Conservation (phyloP, 192 early-diverging fungal genomes). For the Fimicolochytrium jonesii region DNA sequence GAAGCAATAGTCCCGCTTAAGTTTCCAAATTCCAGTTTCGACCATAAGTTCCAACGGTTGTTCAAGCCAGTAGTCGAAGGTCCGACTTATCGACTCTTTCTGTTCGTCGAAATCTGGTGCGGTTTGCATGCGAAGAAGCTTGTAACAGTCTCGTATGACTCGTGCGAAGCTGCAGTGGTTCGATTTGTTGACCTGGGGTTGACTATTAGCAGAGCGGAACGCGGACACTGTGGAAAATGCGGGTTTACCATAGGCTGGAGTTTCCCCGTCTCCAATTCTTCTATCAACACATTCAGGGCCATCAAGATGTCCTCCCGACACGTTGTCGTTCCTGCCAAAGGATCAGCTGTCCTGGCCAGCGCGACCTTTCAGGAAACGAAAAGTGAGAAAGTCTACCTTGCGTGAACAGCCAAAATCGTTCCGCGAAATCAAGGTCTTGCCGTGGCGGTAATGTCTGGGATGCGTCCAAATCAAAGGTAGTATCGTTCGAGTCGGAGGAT, state of each 20-base stretch:
- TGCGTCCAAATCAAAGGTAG: constrained; percentile 21
- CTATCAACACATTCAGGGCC: constrained; percentile 16
- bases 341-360: background rate
- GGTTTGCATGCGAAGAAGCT: constrained; percentile 27
- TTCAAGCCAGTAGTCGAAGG: constrained; percentile 40
- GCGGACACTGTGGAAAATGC: background rate
- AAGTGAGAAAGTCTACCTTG: constrained; percentile 11
- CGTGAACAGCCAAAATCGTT: constrained; percentile 29
- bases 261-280: constrained; percentile 19
- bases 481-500: background rate
- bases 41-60: constrained; percentile 39
- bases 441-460: constrained; percentile 4
- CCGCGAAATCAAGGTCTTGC: constrained; percentile 27
- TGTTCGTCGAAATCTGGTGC: constrained; percentile 31
- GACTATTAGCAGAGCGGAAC: background rate
- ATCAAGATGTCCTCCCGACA: constrained; percentile 6
- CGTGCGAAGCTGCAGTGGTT: constrained; percentile 30
- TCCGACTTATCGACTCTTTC: constrained; percentile 24
- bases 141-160: constrained; percentile 27
- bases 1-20: constrained; percentile 31
- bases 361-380: background rate
- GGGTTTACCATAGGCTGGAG: constrained; percentile 19
- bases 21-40: constrained; percentile 38
- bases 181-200: constrained; percentile 27
- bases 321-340: background rate